Evolutionary conservation across 2,329 filamentous ascomycete species (phyloP), one percentile per base, ranked within the genome.

Genomic region (Bisporella sp.): DNA sequence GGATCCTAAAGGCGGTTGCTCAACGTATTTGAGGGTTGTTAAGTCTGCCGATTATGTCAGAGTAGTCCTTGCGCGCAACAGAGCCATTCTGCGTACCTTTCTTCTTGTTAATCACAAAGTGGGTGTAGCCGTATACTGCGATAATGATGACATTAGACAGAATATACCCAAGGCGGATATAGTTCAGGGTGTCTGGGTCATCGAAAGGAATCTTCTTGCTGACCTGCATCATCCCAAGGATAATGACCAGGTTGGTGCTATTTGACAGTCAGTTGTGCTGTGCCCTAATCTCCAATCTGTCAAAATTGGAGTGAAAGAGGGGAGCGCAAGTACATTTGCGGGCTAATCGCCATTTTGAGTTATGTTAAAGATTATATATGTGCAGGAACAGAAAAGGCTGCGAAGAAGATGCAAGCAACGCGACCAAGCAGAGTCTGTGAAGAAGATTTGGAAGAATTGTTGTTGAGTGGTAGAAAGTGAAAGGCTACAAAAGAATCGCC

Each of bases 221-320:
- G 55, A 95, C 87, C 79, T 96, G 92, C 89, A 97, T 96, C 86
- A 96, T 95, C 68, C 88, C 87, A 62, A 96, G 82, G 75, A 95
- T 91, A 84, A 96, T 90, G 75, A 89, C 77, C 70, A 96, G 79
- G 79, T 96, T 96, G 70, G 87, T 89, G 65, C 90, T 95, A 71
- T 60, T 56, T 49, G 8, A 37, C 21, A 37, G 35, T 37, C 35
- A 37, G 35, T 37, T n/a, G 8, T 37, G 35, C n/a, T n/a, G 35
- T n/a, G n/a, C 8, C 35, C 35, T 37, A 37, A 9, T 8, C 35
- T 8, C 35, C n/a, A 55, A 55, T 50, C 53, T 53, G 37, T 59
- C 53, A 59, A 48, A 49, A 54, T 32, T 45, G 47, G 6, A 45
- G 57, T 29, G 50, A 52, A 37, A 42, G 49, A 33, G 39, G 52